Percentiles rank a stretch among this genome's conserved stretches.
Conservation (phyloP, 2,329 filamentous ascomycete genomes). For the Epichloe typhina region DNA sequence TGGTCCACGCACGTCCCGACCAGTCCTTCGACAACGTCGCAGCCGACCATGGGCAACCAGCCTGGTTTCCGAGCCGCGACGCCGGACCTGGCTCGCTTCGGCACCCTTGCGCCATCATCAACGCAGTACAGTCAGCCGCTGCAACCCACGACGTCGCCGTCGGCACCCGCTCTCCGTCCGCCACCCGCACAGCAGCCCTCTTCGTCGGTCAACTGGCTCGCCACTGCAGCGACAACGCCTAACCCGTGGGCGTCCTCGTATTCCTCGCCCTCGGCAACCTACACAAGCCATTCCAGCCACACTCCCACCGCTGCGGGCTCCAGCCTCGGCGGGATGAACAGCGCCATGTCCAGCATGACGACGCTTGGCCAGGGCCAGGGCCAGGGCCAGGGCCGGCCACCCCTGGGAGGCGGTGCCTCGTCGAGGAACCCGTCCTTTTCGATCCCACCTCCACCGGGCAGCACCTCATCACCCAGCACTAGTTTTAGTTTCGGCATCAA, state of each 20-base stretch:
- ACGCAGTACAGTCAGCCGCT: conserved; percentile 52
- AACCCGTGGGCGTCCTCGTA: conserved; percentile 35
- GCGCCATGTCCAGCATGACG: conserved; percentile 35
- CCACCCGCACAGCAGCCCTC: conserved; percentile 9
- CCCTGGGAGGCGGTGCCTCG: conserved; percentile 11
- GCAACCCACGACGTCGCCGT: conserved; percentile 26
- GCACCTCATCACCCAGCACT: conserved; percentile 12
- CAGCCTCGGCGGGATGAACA: conserved; percentile 23
- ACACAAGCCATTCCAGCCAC: conserved; percentile 11
- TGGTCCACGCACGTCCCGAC: conserved; percentile 48
- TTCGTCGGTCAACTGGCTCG: conserved; percentile 38
- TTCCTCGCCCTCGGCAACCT: conserved; percentile 2
- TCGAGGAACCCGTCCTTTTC: conserved; percentile 38
- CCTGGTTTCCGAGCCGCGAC: conserved; percentile 42
- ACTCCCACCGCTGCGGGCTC: conserved; percentile 15
- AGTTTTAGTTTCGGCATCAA: conserved; percentile 37
- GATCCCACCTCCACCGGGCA: conserved; percentile 38
- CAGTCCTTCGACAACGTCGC: conserved; percentile 17
- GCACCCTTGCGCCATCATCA: conserved; percentile 40
- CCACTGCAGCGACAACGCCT: conserved; percentile 23
- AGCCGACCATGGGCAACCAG: conserved; percentile 13
- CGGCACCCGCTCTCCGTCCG: conserved; percentile 16
- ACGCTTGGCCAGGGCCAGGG: conserved; percentile 26
- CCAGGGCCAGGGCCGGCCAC: conserved; percentile 14
- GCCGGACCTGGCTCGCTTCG: conserved; percentile 43